Percentiles rank a stretch among this genome's conserved stretches.
Conservation (phyloP, 1,139 yeast species). For the Saccharomyces pastorianus region DNA sequence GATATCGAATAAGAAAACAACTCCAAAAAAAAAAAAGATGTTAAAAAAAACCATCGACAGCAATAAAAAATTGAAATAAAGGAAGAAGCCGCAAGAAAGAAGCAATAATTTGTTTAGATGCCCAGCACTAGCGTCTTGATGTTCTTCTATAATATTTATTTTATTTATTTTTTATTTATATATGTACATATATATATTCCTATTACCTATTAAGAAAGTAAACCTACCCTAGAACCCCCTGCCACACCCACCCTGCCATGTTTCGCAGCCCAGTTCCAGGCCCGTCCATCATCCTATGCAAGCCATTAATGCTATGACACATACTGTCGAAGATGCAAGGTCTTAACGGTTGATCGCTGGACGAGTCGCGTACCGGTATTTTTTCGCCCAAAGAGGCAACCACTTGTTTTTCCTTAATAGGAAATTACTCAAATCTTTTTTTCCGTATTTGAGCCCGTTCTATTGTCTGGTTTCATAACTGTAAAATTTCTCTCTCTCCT, state of each 20-base stretch:
- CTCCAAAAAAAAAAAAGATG: not conserved
- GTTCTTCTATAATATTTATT: not conserved
- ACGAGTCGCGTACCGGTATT: not conserved
- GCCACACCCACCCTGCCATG: no score
- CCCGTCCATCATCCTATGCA: not conserved
- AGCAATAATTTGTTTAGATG: not conserved
- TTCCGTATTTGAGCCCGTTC: not conserved
- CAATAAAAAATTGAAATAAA: not conserved
- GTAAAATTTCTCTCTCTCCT: not conserved
- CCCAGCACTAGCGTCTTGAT: not conserved
- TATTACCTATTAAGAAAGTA: not conserved
- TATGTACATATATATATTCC: not conserved
- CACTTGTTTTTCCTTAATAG: not conserved
- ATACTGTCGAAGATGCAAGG: not conserved
- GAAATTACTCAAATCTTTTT: not conserved
- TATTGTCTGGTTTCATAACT: not conserved
- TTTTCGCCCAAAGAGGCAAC: not conserved
- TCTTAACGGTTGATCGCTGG: not conserved
- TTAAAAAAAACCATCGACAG: not conserved
- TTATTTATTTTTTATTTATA: not conserved
- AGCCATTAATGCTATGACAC: not conserved
- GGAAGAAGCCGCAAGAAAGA: not conserved
- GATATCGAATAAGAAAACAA: not conserved
- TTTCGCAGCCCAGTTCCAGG: not conserved
- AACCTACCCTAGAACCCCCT: not conserved